Conservation (phyloP, 306 rosid genomes). For the Hylodesmum podocarpum region DNA sequence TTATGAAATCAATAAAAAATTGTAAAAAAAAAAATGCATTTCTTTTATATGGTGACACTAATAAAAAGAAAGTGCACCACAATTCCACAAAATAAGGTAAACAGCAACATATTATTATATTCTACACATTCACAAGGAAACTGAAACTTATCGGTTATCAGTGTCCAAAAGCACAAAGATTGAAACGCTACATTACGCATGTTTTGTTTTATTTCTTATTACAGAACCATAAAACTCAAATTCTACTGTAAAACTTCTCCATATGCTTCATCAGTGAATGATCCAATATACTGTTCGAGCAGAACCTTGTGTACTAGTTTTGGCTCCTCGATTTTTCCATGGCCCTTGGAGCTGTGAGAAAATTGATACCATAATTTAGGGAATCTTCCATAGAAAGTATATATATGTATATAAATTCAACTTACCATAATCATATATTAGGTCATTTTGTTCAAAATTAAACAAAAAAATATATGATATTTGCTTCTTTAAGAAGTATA, state of each 20-base stretch:
- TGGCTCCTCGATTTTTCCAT: neutral
- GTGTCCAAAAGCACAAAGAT: conserved; percentile 5
- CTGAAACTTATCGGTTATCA: neutral
- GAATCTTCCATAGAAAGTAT: neutral
- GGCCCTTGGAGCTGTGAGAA: conserved; percentile 1
- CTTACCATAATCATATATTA: neutral
- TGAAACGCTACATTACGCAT: neutral
- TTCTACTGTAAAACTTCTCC: neutral
- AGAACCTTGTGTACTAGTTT: neutral
- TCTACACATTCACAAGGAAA: neutral
- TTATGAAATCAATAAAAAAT: neutral
- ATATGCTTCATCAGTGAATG: neutral
- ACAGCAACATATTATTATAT: neutral
- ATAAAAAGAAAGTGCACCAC: neutral
- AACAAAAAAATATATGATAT: too few relatives aligned
- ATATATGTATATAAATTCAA: neutral
- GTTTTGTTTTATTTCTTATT: neutral
- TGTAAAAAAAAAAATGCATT: neutral
- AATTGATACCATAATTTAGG: neutral
- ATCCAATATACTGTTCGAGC: neutral
- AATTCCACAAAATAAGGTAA: too few relatives aligned
- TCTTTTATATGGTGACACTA: neutral
- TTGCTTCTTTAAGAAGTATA: too few relatives aligned
- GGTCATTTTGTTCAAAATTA: too few relatives aligned
- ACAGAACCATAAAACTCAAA: conserved; percentile 14